Conservation (phyloP, 2,329 filamentous ascomycete species). For the Atkinsonella hypoxylon region DNA sequence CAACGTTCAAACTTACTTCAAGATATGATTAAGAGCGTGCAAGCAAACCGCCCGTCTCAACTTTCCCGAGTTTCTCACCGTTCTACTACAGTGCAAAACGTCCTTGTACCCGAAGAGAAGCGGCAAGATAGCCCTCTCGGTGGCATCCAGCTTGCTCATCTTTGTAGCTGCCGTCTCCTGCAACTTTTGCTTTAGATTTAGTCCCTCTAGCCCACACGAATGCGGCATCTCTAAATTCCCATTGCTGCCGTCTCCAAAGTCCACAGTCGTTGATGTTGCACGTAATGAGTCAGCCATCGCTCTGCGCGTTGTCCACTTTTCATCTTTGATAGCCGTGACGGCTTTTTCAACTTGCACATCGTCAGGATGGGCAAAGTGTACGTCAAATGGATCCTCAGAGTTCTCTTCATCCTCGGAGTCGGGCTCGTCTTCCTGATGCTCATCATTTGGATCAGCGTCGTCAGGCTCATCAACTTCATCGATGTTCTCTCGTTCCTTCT, state of each 20-base stretch:
- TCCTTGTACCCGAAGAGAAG: constrained; percentile 76
- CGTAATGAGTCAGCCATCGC: constrained; percentile 33
- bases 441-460: constrained; percentile 7
- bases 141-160: constrained; percentile 43
- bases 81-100: constrained; percentile 63
- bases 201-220: constrained; percentile 47
- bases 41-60: constrained; percentile 65
- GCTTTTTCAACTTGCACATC: constrained; percentile 44
- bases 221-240: constrained; percentile 18
- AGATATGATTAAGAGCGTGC: constrained; percentile 82
- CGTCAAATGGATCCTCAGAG: constrained; percentile 61
- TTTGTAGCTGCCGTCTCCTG: constrained; percentile 39
- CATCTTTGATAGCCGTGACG: constrained; percentile 36
- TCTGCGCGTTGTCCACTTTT: constrained; percentile 40
- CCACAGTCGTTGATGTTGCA: constrained; percentile 34
- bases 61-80: constrained; percentile 51
- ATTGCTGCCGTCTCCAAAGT: constrained; percentile 16
- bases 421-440: constrained; percentile 14
- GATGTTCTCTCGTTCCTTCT: constrained; percentile 19
- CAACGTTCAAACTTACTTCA: constrained; percentile 47
- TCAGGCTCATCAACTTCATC: constrained; percentile 16
- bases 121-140: constrained; percentile 55
- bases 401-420: constrained; percentile 41
- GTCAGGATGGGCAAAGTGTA: constrained; percentile 62
- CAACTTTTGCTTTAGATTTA: constrained; percentile 50